phyloP scores from a whole-genome alignment of 352 stramenopile species.

The Pythium phragmiticola region DNA sequence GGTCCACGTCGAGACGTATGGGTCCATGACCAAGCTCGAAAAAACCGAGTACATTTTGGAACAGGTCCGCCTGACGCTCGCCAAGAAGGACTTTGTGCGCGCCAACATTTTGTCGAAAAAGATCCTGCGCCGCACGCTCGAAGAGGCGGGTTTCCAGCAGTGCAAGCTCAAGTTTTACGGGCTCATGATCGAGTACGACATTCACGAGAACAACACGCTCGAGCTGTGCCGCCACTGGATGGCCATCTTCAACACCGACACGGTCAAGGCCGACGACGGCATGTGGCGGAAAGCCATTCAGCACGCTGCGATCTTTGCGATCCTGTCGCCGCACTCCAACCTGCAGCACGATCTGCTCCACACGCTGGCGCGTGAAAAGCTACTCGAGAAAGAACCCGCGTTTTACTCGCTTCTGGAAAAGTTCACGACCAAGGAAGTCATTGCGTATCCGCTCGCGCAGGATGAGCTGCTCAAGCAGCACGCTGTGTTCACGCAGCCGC shows the following conservation, averaged over 20 bases:
- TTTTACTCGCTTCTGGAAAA: conserved; percentile 73
- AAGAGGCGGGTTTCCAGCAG: conserved; percentile 93
- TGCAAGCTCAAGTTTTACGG: conserved; percentile 97
- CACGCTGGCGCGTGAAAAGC: conserved; percentile 60
- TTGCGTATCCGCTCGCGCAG: conserved; percentile 91
- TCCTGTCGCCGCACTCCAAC: conserved; percentile 77
- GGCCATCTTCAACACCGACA: conserved; percentile 81
- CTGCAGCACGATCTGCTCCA: conserved; percentile 77
- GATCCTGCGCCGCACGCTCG: conserved; percentile 92
- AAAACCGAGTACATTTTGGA: conserved; percentile 99
- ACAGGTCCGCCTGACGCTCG: conserved; percentile 95
- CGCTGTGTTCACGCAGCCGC: conserved; percentile 77
- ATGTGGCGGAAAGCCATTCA: conserved; percentile 73
- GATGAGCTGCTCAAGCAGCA: conserved; percentile 84
- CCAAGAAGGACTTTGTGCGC: conserved; percentile 97
- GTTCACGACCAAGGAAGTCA: conserved; percentile 97
- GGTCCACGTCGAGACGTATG: conserved; percentile 98
- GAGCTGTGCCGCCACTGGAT: conserved; percentile 90
- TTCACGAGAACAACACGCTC: conserved; percentile 95
- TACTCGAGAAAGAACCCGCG: conserved; percentile 59
- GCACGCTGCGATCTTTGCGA: conserved; percentile 75
- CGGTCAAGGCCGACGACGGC: conserved; percentile 61
- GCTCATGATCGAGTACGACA: conserved; percentile 96
- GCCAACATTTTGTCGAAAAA: conserved; percentile 97
- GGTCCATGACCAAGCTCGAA: conserved; percentile 97